Base-by-base conservation (phyloP, 208 protist genomes). In the Leishmania lainsoni region DNA sequence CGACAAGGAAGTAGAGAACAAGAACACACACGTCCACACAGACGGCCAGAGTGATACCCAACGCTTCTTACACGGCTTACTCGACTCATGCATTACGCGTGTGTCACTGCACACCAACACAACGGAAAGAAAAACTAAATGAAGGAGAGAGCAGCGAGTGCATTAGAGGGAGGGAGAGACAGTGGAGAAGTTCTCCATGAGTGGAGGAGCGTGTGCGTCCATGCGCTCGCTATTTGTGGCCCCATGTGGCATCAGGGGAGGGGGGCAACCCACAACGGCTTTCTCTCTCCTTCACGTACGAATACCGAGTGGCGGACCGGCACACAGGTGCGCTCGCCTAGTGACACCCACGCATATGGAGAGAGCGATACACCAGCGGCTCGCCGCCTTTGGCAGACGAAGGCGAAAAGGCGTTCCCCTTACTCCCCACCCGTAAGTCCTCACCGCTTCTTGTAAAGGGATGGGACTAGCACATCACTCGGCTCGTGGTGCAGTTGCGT, bases 391-490 rank as follows among this genome's bases (percentile, higher is more conserved):
- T 3, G 10, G 45, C n/a, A 48, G 26, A 71, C 4, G 39, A 42
- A 48, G 35, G 3, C 39, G 29, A 17, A 29, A 48, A 48, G 39
- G 66, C 35, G 10, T 39, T 1, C 66, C 66, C 61, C 20, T 17
- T 20, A 42, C 6, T 14, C 66, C 39, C 35, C 39, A 14, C 22
- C 17, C 39, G 20, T 14, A 71, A n/a, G 17, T 39, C 29, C 70
- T 93, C 89, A 98, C 45, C 98, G 90, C 80, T 98, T 98, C 82
- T 99, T 99, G 87, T 99, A 99, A 22, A 98, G 76, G 72, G 97
- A 99, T 12, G 97, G 96, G 76, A 99, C 90, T 14, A 99, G 86
- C 26, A 94, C 89, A 10, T 97, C 95, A 20, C 88, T 78, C 17
- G 89, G 91, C 3, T 80, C 76, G 75, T 97, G 90, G 2, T 80